Conservation (phyloP, 306 rosid genomes). For the Cicer judaicum region DNA sequence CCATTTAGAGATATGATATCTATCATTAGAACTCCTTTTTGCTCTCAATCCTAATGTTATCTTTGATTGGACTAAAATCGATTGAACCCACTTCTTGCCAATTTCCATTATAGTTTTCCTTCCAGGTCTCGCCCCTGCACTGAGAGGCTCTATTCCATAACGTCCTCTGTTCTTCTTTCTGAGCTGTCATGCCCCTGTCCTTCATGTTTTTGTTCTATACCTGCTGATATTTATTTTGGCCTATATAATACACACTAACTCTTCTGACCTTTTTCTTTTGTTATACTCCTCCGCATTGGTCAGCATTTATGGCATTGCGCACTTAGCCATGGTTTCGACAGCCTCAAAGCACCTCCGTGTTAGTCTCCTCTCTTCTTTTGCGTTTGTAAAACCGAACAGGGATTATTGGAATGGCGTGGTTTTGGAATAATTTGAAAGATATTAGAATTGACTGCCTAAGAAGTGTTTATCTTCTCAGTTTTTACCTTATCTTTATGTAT, state of each 20-base stretch:
- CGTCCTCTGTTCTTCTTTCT: neutral
- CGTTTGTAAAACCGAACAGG: neutral
- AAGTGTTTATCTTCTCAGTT: neutral
- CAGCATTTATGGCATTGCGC: neutral
- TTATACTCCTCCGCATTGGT: conserved; percentile 4
- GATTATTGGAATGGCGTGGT: neutral
- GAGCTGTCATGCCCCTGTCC: too few relatives aligned
- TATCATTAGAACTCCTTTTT: neutral
- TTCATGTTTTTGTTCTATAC: too few relatives aligned
- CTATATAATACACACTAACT: too few relatives aligned
- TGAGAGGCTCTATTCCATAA: neutral
- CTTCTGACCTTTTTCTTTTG: neutral
- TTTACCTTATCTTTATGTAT: neutral
- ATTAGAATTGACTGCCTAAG: neutral
- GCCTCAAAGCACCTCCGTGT: neutral
- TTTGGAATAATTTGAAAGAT: conserved; percentile 5
- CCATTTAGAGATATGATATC: neutral
- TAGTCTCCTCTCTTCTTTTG: neutral
- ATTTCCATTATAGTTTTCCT: neutral
- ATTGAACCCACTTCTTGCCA: neutral
- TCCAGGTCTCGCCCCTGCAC: neutral
- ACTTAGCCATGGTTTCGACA: neutral
- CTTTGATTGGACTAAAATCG: conserved; percentile 12
- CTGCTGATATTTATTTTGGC: too few relatives aligned
- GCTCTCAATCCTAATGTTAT: neutral